These are phyloP conservation scores for Aspergillus sojae DNA, from an alignment of 2,329 filamentous ascomycete species.

Conservation along the genomic window DNA sequence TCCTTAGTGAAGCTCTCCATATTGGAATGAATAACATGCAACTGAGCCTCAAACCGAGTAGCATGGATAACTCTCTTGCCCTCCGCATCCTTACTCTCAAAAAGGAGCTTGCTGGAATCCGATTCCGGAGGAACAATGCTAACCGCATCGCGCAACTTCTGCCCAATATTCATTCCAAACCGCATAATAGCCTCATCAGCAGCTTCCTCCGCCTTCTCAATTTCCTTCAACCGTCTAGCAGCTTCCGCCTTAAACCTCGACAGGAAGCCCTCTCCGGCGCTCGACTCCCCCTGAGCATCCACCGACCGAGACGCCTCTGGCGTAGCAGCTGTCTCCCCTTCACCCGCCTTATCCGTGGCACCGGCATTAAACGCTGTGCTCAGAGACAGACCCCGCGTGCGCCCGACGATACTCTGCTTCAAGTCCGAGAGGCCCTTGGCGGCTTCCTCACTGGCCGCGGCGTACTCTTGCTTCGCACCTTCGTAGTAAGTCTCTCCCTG, in stretches of 20 bases:
- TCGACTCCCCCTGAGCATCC: conserved; percentile 25
- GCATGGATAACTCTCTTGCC: conserved; percentile 94
- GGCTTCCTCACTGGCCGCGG: conserved; percentile 77
- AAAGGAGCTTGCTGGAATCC: conserved; percentile 69
- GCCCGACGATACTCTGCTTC: conserved; percentile 67
- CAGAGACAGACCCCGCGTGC: conserved; percentile 73
- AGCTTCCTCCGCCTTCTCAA: conserved; percentile 90
- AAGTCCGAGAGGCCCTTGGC: conserved; percentile 76
- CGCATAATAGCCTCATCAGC: conserved; percentile 92
- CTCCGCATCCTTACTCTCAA: conserved; percentile 87
- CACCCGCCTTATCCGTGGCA: conserved; percentile 29
- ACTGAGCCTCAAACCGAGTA: conserved; percentile 89
- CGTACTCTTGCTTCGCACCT: conserved; percentile 79
- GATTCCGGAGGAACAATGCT: conserved; percentile 73
- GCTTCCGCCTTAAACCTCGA: conserved; percentile 76
- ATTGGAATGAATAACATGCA: conserved; percentile 91
- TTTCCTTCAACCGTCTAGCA: conserved; percentile 79
- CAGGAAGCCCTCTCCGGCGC: conserved; percentile 65
- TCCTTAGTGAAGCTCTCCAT: conserved; percentile 81
- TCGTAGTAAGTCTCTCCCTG: conserved; percentile 91
- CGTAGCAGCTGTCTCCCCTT: conserved; percentile 31
- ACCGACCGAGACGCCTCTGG: conserved; percentile 16
- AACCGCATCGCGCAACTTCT: conserved; percentile 89
- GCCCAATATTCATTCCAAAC: conserved; percentile 85
- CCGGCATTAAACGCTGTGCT: conserved; percentile 40